phyloP scores from a whole-genome alignment of 768 basidiomycete species.

The Pleurotus sapidus region DNA sequence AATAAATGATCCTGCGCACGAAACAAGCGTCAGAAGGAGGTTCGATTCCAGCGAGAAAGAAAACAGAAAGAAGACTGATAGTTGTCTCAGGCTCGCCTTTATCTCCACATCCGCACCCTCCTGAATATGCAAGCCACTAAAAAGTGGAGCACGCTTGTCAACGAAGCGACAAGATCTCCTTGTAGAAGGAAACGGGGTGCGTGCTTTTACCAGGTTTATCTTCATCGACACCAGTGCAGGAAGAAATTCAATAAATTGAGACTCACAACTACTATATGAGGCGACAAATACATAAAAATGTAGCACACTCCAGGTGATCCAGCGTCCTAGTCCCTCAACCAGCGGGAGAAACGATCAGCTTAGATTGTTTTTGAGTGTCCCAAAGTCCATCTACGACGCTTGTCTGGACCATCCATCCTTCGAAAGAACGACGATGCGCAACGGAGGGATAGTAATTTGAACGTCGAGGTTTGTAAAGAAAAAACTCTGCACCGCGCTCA shows the following conservation, averaged over 20 bases:
- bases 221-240: conserved; percentile 45
- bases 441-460: conserved; percentile 76
- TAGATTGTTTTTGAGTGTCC: conserved; percentile 88
- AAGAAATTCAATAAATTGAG: conserved; percentile 10
- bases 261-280: conserved; percentile 9
- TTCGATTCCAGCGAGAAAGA: too few species aligned
- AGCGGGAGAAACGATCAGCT: conserved; percentile 86
- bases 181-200: conserved; percentile 51
- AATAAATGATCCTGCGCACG: too few species aligned
- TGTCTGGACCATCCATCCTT: conserved; percentile 85
- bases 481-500: not conserved
- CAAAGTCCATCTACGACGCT: conserved; percentile 68
- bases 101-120: conserved; percentile 72
- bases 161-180: conserved; percentile 7
- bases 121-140: conserved; percentile 5
- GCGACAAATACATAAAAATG: conserved; percentile 32
- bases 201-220: conserved; percentile 90
- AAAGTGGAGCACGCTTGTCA: conserved; percentile 17
- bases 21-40: too few species aligned
- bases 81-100: conserved; percentile 87
- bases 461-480: conserved; percentile 46
- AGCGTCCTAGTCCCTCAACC: conserved; percentile 90
- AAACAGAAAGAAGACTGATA: too few species aligned
- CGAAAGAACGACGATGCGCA: conserved; percentile 28
- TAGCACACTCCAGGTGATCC: conserved; percentile 88